Percentiles rank a stretch among this genome's conserved stretches.
These are phyloP conservation scores for Pestalotiopsis sp. DNA, from an alignment of 2,329 filamentous ascomycete genomes.

Conservation along the genomic window DNA sequence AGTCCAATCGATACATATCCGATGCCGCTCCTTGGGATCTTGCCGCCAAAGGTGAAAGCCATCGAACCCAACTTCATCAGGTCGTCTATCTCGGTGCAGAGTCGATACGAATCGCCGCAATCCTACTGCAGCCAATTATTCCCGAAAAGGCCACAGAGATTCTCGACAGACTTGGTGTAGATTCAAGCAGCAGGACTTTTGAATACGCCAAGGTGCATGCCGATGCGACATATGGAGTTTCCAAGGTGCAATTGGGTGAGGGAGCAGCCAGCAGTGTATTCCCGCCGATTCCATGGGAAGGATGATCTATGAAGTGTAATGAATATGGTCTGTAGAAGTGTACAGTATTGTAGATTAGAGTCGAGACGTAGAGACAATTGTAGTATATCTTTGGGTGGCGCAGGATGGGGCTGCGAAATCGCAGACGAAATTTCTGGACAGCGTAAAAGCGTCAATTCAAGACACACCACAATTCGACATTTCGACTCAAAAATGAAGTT, in stretches of 20 bases:
- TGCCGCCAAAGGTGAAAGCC: slow-evolving; percentile 35
- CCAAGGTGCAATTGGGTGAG: slow-evolving; percentile 32
- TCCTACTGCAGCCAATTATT: slow-evolving; percentile 90
- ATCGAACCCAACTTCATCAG: slow-evolving; percentile 44
- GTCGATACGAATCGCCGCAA: slow-evolving; percentile 75
- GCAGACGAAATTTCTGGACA: slow-evolving; percentile 1
- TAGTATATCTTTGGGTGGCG: neutral
- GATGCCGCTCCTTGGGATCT: slow-evolving; percentile 69
- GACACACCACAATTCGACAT: neutral
- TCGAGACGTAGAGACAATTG: neutral
- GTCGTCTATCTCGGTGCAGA: slow-evolving; percentile 75
- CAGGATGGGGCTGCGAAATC: slow-evolving; percentile 1
- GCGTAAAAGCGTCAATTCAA: neutral
- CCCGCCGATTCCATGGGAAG: slow-evolving; percentile 48
- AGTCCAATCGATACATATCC: slow-evolving; percentile 69
- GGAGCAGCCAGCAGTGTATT: slow-evolving; percentile 49
- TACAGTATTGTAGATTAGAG: neutral
- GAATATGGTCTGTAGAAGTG: neutral
- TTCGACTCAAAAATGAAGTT: slow-evolving; percentile 9
- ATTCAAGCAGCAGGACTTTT: slow-evolving; percentile 60
- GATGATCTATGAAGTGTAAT: slow-evolving; percentile 23
- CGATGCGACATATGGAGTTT: slow-evolving; percentile 70
- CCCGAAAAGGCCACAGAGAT: slow-evolving; percentile 73
- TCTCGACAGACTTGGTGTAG: slow-evolving; percentile 78
- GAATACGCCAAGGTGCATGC: slow-evolving; percentile 61